Base-by-base conservation (phyloP, 1,139 yeast genomes). In the Geotrichum fermentans region DNA sequence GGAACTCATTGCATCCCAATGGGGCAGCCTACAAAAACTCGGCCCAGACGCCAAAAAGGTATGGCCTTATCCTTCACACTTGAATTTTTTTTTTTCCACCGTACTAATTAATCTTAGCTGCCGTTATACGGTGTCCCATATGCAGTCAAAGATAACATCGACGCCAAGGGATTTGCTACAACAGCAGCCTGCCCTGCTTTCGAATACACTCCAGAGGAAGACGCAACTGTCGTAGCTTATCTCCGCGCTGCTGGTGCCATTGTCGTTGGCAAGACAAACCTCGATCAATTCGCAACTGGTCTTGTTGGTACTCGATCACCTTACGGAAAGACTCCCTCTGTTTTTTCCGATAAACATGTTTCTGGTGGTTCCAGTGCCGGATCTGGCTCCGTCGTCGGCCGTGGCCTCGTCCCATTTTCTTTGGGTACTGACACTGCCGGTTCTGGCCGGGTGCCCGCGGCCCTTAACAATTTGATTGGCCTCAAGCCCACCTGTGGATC, bases 361-460 rank as follows among this genome's bases (percentile, higher is more conserved):
- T 77, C 89, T 49, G 97, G 98, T 40, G 98, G 98, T 22, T 88
- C 96, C 6, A 83, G 94, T 30, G 88, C 97, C 1, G 98, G 98
- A n/a, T 86, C 96, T 20, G 95, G 96, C 5, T 81, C 83, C 14
- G 92, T 83, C 26, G 97, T 88, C 18, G 89, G 89, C 17, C 74
- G 89, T 58, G 97, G 97, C 50, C 74, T 83, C 49, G 96, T 86
- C 16, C 96, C 97, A 24, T 61, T 90, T 46, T 75, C 96, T 2
- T 73, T 92, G 58, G 97, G 97, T 44, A 90, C 97, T 6, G 98
- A 92, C 64, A 92, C 98, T 40, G 97, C 97, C n/a, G 98, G 98
- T 21, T 86, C 96, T 11, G 97, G 97, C 43, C 77, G 97, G 62
- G 97, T 92, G 28, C 98, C 98, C 22, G 97, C 97, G n/a, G 92